phyloP scores from a whole-genome alignment of 2,329 filamentous ascomycete species.

The Calcarisporium arbuscula region DNA sequence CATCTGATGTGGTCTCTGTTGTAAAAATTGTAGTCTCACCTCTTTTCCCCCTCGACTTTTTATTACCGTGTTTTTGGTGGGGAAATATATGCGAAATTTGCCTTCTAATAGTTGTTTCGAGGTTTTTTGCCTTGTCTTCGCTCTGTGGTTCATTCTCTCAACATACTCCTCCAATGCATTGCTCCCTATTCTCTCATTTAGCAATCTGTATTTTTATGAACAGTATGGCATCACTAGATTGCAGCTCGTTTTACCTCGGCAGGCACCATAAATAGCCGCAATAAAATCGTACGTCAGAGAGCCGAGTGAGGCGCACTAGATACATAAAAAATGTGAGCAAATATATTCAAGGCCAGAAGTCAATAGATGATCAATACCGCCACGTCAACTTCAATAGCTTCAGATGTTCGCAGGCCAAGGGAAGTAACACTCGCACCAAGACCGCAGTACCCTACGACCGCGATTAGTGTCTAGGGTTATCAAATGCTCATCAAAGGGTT shows the following conservation, averaged over 20 bases:
- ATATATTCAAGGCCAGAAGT: not conserved
- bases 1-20: no score
- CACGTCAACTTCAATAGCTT: conserved; percentile 63
- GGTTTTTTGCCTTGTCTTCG: conserved; percentile 16
- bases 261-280: conserved; percentile 45
- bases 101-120: conserved; percentile 28
- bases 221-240: conserved; percentile 11
- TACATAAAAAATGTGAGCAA: no score
- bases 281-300: conserved; percentile 65
- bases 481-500: conserved; percentile 4
- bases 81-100: conserved; percentile 72
- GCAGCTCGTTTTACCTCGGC: conserved; percentile 38
- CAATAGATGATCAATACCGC: conserved; percentile 42
- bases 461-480: conserved; percentile 17
- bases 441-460: conserved; percentile 59
- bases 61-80: conserved; percentile 62
- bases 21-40: no score
- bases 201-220: conserved; percentile 7
- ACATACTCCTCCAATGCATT: conserved; percentile 40
- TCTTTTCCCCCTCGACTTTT: conserved; percentile 56
- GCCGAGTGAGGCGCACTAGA: conserved; percentile 73
- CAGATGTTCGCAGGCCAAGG: conserved; percentile 53
- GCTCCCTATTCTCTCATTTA: conserved; percentile 19
- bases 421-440: conserved; percentile 60
- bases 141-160: conserved; percentile 25